phyloP scores from a whole-genome alignment of 2,329 filamentous ascomycete species.

The Penicillium decumbens region DNA sequence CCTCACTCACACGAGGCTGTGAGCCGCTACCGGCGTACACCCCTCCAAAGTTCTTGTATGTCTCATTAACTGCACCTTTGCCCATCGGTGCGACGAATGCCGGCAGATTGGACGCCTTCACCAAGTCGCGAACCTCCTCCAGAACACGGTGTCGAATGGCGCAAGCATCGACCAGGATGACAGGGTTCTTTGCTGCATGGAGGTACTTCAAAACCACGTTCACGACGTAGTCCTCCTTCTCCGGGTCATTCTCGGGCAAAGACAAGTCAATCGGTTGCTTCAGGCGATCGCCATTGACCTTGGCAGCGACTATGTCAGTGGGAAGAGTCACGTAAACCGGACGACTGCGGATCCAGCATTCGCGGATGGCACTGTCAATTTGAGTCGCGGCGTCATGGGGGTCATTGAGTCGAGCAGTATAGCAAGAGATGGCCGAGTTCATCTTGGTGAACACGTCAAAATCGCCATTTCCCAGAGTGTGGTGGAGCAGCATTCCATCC shows the following conservation, averaged over 20 bases:
- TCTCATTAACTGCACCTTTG: constrained; percentile 77
- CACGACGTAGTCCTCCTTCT: constrained; percentile 77
- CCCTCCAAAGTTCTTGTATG: constrained; percentile 69
- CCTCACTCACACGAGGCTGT: constrained; percentile 47
- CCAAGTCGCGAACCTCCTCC: constrained; percentile 65
- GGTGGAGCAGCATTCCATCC: constrained; percentile 52
- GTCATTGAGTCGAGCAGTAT: constrained; percentile 65
- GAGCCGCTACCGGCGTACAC: constrained; percentile 80
- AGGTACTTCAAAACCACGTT: constrained; percentile 71
- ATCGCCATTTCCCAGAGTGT: constrained; percentile 71
- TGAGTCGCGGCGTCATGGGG: constrained; percentile 65
- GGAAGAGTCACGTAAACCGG: constrained; percentile 83
- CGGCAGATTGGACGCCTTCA: constrained; percentile 69
- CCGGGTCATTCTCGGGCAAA: constrained; percentile 61
- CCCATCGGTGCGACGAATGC: constrained; percentile 89
- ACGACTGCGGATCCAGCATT: constrained; percentile 68
- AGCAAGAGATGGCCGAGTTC: constrained; percentile 66
- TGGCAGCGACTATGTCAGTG: constrained; percentile 71
- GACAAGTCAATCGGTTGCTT: constrained; percentile 65
- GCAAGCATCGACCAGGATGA: constrained; percentile 79
- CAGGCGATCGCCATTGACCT: constrained; percentile 69
- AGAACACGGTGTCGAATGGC: constrained; percentile 71
- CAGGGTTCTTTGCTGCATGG: constrained; percentile 65
- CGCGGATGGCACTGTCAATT: constrained; percentile 71
- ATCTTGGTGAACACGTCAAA: constrained; percentile 80